Conservation (phyloP, 805 yeast species). For the Saccharomyces mikatae region DNA sequence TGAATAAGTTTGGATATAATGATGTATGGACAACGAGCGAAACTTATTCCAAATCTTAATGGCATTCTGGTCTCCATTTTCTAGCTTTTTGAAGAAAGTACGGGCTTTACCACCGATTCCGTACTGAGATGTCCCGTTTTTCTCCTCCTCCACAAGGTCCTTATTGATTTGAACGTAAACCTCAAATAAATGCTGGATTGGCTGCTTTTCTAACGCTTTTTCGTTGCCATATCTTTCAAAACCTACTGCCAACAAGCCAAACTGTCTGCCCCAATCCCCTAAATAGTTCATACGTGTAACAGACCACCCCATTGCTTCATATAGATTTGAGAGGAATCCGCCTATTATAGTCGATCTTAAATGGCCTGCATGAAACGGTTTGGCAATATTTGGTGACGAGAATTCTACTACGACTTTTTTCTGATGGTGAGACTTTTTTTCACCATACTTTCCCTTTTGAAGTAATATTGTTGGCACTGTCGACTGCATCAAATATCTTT, state of each 20-base stretch:
- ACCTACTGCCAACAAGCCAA: slow-evolving; percentile 92
- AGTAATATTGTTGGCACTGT: slow-evolving; percentile 63
- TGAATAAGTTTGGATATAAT: slow-evolving; percentile 79
- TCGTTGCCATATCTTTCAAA: slow-evolving; percentile 79
- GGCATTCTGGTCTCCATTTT: slow-evolving; percentile 82
- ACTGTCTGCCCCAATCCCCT: slow-evolving; percentile 99
- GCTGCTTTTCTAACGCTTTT: slow-evolving; percentile 61
- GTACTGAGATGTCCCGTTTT: slow-evolving; percentile 6
- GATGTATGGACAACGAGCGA: slow-evolving; percentile 83
- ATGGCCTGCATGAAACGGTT: slow-evolving; percentile 99
- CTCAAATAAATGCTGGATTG: slow-evolving; percentile 89
- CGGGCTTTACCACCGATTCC: slow-evolving; percentile 75
- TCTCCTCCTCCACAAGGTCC: slow-evolving; percentile 53
- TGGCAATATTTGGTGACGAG: slow-evolving; percentile 96
- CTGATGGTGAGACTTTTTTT: slow-evolving; percentile 61
- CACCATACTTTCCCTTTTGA: slow-evolving; percentile 58
- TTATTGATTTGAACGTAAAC: slow-evolving; percentile 84
- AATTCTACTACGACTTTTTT: slow-evolving; percentile 78
- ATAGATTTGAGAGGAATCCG: slow-evolving; percentile 83
- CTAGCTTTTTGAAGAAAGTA: slow-evolving; percentile 82
- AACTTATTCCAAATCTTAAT: slow-evolving; percentile 73
- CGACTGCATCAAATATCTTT: slow-evolving; percentile 54
- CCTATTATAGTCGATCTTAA: slow-evolving; percentile 96
- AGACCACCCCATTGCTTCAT: slow-evolving; percentile 88
- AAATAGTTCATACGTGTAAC: slow-evolving; percentile 87